Conservation (phyloP, 2,329 filamentous ascomycete species). For the Phaeosphaeriaceae sp. region DNA sequence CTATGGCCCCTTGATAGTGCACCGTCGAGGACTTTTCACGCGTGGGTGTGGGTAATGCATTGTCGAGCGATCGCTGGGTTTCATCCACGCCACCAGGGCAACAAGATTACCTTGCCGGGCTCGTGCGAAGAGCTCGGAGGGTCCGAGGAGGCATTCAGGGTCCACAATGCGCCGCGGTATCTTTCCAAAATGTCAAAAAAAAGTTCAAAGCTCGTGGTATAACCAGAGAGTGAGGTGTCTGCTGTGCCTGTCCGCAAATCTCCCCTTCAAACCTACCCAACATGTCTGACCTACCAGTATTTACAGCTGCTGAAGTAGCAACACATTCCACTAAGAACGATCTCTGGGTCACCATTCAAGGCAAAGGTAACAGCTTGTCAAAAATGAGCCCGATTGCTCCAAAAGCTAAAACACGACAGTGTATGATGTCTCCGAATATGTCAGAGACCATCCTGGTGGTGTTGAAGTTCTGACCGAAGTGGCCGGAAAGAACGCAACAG, state of each 20-base stretch:
- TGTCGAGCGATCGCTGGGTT: too few relatives aligned
- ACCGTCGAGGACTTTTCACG: background rate
- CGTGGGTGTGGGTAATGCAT: background rate
- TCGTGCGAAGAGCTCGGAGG: background rate
- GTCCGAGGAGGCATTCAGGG: background rate
- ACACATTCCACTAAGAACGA: conserved; percentile 58
- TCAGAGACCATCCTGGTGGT: conserved; percentile 64
- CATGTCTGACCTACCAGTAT: conserved; percentile 23
- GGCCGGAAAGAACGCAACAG: conserved; percentile 53
- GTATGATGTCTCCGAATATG: conserved; percentile 66
- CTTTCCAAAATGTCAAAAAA: conserved; percentile 9
- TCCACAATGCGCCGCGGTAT: background rate
- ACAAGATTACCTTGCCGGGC: background rate
- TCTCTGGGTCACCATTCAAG: conserved; percentile 63
- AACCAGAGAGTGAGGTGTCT: background rate
- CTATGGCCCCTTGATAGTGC: background rate
- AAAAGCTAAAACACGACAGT: conserved; percentile 46
- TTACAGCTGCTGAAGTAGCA: conserved; percentile 50
- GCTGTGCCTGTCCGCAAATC: background rate
- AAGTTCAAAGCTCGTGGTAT: conserved; percentile 7
- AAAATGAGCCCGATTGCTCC: background rate
- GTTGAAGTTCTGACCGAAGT: conserved; percentile 50
- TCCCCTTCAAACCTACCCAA: background rate
- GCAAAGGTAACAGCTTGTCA: conserved; percentile 43
- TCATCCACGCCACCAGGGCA: background rate